Conservation (phyloP, 1,284 basidiomycete genomes). For the Trametes versicolor region DNA sequence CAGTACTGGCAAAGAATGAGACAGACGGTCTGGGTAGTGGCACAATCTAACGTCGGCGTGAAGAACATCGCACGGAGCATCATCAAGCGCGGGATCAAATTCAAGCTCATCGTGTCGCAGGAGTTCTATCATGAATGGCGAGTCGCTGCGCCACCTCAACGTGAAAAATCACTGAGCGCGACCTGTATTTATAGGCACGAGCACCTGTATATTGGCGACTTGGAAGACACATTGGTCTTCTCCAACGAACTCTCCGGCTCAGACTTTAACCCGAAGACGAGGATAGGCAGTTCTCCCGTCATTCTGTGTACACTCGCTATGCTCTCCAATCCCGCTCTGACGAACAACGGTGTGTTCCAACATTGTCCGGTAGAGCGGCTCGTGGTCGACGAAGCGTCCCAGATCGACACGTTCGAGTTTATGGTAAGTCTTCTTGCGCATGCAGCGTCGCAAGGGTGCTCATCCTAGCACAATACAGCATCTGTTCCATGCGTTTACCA, state of each 20-base stretch:
- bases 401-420: slow-evolving; percentile 49
- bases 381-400: slow-evolving; percentile 59
- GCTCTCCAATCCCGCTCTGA: slow-evolving; percentile 57
- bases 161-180: too few species aligned
- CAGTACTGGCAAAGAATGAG: slow-evolving; percentile 19
- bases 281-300: slow-evolving; percentile 51
- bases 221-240: slow-evolving; percentile 56
- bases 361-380: slow-evolving; percentile 54
- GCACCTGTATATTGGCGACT: slow-evolving; percentile 60
- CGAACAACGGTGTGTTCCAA: slow-evolving; percentile 26
- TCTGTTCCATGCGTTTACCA: slow-evolving; percentile 47
- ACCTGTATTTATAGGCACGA: slow-evolving; percentile 68
- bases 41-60: slow-evolving; percentile 55
- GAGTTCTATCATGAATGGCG: slow-evolving; percentile 73
- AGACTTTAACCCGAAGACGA: slow-evolving; percentile 16
- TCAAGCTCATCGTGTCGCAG: slow-evolving; percentile 55
- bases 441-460: too few species aligned
- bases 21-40: slow-evolving; percentile 43
- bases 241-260: slow-evolving; percentile 53
- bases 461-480: slow-evolving; percentile 39
- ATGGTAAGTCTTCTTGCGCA: slow-evolving; percentile 15
- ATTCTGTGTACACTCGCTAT: slow-evolving; percentile 78
- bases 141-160: too few species aligned
- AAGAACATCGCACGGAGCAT: slow-evolving; percentile 65
- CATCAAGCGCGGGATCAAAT: slow-evolving; percentile 42